phyloP scores from a whole-genome alignment of 2,329 filamentous ascomycete species.

The Fusarium subglutinans region DNA sequence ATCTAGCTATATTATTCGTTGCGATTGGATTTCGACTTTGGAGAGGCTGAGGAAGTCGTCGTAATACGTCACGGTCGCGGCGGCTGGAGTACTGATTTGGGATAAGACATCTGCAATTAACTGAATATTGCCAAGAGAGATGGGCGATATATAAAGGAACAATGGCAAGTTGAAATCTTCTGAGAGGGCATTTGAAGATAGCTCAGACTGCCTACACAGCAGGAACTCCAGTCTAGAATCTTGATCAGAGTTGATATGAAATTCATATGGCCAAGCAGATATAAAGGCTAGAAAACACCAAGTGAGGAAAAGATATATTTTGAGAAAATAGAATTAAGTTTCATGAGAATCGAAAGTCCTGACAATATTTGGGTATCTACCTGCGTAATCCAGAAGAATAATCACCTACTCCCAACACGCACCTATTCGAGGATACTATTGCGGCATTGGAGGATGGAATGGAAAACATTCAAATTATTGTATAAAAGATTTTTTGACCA shows the following conservation, averaged over 20 bases:
- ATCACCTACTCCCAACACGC: background rate
- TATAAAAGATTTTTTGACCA: fast-evolving
- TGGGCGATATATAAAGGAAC: fast-evolving
- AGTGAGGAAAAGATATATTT: fast-evolving
- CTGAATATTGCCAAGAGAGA: fast-evolving
- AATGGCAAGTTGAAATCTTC: fast-evolving
- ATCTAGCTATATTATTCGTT: background rate
- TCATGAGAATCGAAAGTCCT: too few species aligned
- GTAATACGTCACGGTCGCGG: fast-evolving
- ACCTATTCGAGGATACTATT: background rate
- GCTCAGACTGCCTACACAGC: too few species aligned
- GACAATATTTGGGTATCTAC: background rate
- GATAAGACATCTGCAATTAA: fast-evolving
- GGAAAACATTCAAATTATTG: fast-evolving
- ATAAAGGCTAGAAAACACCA: too few species aligned
- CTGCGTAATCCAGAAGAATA: too few species aligned
- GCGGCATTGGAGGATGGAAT: background rate
- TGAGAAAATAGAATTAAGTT: background rate
- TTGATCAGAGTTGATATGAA: background rate
- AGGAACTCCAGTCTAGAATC: fast-evolving
- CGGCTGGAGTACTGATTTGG: fast-evolving
- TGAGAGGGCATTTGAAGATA: background rate
- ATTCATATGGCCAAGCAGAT: background rate
- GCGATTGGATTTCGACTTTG: fast-evolving
- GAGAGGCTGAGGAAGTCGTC: fast-evolving